These are phyloP conservation scores for Hanseniaspora lachancei DNA, from an alignment of 805 yeast genomes.

Conservation along the genomic window DNA sequence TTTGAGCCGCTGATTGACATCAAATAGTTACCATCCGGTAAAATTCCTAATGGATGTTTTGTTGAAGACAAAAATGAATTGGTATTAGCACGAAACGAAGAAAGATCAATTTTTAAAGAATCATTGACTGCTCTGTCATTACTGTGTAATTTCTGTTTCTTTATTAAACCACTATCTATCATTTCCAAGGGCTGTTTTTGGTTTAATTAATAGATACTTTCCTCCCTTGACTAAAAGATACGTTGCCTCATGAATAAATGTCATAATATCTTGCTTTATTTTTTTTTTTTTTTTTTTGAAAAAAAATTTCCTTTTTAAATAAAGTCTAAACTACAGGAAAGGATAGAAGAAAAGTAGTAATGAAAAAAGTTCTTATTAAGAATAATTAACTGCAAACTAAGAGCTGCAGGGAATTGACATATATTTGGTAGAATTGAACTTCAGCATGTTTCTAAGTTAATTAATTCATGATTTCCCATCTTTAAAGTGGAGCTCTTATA, in stretches of 20 bases:
- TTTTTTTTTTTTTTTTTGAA: too few species aligned
- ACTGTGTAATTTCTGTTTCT: not conserved
- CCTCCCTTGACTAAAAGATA: too few species aligned
- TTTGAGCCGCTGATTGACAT: conserved; percentile 23
- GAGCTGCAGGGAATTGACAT: not conserved
- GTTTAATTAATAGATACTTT: not conserved
- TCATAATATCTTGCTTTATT: too few species aligned
- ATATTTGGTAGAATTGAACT: not conserved
- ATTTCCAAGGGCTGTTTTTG: not conserved
- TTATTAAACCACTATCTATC: not conserved
- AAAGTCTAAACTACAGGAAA: too few species aligned
- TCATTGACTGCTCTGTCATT: not conserved
- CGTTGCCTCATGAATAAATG: too few species aligned
- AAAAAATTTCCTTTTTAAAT: too few species aligned
- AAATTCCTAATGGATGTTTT: conserved; percentile 59
- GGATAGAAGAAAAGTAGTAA: too few species aligned
- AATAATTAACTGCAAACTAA: too few species aligned
- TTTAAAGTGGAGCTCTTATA: too few species aligned
- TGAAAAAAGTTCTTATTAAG: too few species aligned
- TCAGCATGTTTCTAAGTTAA: too few species aligned
- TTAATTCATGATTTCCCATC: too few species aligned
- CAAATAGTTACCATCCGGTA: conserved; percentile 60
- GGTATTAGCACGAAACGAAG: conserved; percentile 12
- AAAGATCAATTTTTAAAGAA: conserved; percentile 7
- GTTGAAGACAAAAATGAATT: conserved; percentile 24